Evolutionary conservation across 192 early-diverging fungal species (phyloP).

Genomic region (Rhizoclosmatium sp.): DNA sequence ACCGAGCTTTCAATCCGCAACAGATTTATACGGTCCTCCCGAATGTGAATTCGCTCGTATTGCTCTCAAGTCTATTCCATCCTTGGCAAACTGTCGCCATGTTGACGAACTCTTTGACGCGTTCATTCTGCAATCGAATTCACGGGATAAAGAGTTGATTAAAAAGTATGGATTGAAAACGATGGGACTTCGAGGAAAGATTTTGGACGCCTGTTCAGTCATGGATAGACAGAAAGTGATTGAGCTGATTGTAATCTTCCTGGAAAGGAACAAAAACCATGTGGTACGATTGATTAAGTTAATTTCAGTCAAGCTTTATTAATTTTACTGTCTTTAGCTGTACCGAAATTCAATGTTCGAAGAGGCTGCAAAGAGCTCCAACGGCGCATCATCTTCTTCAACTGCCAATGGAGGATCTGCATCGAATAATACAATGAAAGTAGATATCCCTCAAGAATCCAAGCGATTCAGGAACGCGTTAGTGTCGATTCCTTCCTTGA

Average conservation of each 20-base stretch:
- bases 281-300: no score
- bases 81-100: neutral
- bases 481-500: no score
- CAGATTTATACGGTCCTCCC: constrained; percentile 20
- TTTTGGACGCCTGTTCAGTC: neutral
- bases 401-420: no score
- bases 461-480: no score
- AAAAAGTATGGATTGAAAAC: neutral
- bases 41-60: constrained; percentile 7
- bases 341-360: no score
- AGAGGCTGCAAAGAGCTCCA: no score
- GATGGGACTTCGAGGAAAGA: neutral
- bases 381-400: no score
- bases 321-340: no score
- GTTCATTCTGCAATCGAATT: neutral
- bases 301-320: no score
- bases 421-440: no score
- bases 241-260: constrained; percentile 12
- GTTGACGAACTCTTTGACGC: constrained; percentile 19
- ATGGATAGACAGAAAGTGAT: constrained; percentile 30
- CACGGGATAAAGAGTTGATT: neutral
- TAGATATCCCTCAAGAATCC: no score
- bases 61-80: constrained; percentile 1
- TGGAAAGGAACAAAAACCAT: constrained; percentile 6
- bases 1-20: neutral